Evolutionary conservation across 1,284 basidiomycete species (phyloP).

Genomic region (Meripilus lineatus): DNA sequence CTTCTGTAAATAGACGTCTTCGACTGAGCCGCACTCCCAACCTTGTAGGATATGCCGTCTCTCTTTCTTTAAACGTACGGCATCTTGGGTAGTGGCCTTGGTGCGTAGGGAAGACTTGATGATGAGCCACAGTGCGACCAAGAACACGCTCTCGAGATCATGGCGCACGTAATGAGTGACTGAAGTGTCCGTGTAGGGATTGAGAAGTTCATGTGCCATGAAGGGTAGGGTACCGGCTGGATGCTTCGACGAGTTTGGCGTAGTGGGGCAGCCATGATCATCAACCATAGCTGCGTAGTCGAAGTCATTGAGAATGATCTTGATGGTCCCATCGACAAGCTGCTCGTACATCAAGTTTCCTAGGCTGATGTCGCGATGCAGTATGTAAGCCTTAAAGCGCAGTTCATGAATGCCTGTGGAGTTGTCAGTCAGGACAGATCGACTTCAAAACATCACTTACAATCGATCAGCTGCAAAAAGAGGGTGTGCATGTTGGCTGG

Average conservation of each 20-base stretch:
- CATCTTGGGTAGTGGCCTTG: no score
- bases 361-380: constrained; percentile 12
- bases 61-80: neutral
- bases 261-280: neutral
- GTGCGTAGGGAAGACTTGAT: neutral
- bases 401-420: constrained; percentile 7
- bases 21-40: neutral
- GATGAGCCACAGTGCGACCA: constrained; percentile 5
- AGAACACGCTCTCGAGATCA: constrained; percentile 12
- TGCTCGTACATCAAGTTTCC: constrained; percentile 11
- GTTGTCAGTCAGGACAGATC: no score
- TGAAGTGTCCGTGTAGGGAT: constrained; percentile 1
- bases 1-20: neutral
- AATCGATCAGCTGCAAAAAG: constrained; percentile 8
- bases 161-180: constrained; percentile 7
- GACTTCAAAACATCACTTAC: no score
- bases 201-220: constrained; percentile 10
- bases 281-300: constrained; percentile 3
- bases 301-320: constrained; percentile 12
- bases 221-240: constrained; percentile 13
- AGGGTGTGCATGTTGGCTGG: constrained; percentile 6
- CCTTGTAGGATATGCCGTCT: neutral
- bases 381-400: constrained; percentile 6
- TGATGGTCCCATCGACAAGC: neutral
- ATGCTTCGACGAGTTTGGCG: constrained; percentile 1